phyloP scores from a whole-genome alignment of 73 alveolate species.

The Paramecium caudatum region DNA sequence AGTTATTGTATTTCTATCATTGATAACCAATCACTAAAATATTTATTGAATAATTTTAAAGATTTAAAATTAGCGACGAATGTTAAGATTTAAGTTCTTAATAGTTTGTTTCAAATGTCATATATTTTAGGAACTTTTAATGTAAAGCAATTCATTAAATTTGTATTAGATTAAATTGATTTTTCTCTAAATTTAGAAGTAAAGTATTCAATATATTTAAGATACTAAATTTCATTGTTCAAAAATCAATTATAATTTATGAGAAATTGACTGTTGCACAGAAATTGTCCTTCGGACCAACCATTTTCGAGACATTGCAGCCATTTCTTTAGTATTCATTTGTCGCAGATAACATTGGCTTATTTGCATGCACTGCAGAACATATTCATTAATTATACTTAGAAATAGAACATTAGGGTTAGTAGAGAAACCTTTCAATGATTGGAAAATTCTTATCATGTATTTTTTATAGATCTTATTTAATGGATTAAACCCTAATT shows the following conservation, averaged over 20 bases:
- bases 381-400: not conserved
- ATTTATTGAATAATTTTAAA: not conserved
- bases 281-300: not conserved
- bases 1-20: slow-evolving; percentile 23
- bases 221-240: slow-evolving; percentile 11
- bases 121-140: slow-evolving; percentile 5
- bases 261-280: not conserved
- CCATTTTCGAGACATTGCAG: not conserved
- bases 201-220: not conserved
- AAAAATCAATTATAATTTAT: not conserved
- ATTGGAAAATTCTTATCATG: not conserved
- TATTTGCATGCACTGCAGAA: not conserved
- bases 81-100: not conserved
- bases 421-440: not conserved
- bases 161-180: not conserved
- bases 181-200: not conserved
- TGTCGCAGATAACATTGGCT: not conserved
- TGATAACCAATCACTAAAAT: not conserved
- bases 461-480: not conserved
- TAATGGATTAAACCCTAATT: not conserved
- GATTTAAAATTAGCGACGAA: not conserved
- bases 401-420: not conserved
- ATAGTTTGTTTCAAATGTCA: slow-evolving; percentile 19
- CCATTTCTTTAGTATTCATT: too few species aligned
- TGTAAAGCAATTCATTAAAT: not conserved